phyloP scores from a whole-genome alignment of 495 filamentous ascomycete species.

The Sabuloglossum arenarium region DNA sequence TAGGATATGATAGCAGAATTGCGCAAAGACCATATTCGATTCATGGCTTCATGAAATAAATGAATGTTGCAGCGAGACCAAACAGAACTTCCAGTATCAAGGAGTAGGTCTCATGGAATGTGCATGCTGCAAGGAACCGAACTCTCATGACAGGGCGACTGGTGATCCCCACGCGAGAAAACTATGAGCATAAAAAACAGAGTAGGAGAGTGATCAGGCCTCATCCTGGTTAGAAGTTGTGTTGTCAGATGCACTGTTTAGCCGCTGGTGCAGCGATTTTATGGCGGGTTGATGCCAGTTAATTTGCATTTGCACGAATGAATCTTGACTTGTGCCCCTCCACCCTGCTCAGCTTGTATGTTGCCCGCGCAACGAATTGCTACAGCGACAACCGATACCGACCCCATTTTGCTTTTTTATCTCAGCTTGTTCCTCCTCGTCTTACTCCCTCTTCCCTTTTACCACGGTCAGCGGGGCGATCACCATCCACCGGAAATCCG shows the following conservation, averaged over 20 bases:
- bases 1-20: background rate
- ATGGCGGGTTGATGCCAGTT: background rate
- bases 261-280: background rate
- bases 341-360: background rate
- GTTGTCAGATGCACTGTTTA: background rate
- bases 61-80: too few species aligned
- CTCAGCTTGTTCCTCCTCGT: background rate
- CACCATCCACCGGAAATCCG: background rate
- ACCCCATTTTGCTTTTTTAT: slow-evolving; percentile 1
- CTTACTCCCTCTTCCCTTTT: background rate
- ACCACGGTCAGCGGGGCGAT: background rate
- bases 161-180: background rate
- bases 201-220: background rate
- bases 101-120: background rate
- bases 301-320: background rate
- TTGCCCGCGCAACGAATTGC: slow-evolving; percentile 1
- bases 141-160: background rate
- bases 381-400: background rate
- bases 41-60: background rate
- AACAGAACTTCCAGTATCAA: background rate
- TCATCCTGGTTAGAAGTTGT: background rate
- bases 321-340: background rate
- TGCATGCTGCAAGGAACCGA: background rate
- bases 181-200: background rate
- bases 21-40: background rate